Evolutionary conservation across 768 basidiomycete genomes (phyloP).

Genomic region (Lactarius hatsudake): DNA sequence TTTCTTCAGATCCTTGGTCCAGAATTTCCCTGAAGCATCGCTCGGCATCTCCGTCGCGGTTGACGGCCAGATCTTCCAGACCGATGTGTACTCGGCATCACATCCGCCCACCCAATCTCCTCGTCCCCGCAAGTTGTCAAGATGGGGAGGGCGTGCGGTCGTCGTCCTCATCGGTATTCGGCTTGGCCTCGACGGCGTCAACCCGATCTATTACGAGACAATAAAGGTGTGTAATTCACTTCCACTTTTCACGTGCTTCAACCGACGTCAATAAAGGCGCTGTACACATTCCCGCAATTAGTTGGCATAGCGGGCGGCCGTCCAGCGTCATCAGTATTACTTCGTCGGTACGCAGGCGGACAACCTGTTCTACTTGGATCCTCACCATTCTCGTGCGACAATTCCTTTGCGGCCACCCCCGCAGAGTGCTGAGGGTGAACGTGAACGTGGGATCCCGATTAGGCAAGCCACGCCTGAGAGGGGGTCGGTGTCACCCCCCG

Average conservation of each 20-base stretch:
- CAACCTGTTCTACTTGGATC: slow-evolving; percentile 80
- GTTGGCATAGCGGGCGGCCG: slow-evolving; percentile 96
- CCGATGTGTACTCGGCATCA: slow-evolving; percentile 83
- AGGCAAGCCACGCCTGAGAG: slow-evolving; percentile 25
- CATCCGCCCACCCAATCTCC: slow-evolving; percentile 33
- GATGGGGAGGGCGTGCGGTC: slow-evolving; percentile 84
- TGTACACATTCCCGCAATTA: slow-evolving; percentile 93
- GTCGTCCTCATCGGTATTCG: slow-evolving; percentile 83
- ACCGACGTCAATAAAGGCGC: slow-evolving; percentile 44
- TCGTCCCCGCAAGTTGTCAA: slow-evolving; percentile 28
- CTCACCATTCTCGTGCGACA: slow-evolving; percentile 74
- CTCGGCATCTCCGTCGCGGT: slow-evolving; percentile 79
- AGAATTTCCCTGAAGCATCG: slow-evolving; percentile 74
- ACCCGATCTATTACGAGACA: slow-evolving; percentile 90
- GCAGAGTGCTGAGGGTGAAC: slow-evolving; percentile 19
- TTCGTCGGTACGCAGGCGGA: slow-evolving; percentile 93
- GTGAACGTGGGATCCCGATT: slow-evolving; percentile 12
- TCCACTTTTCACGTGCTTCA: slow-evolving; percentile 1
- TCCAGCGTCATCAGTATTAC: slow-evolving; percentile 96
- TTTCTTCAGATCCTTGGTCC: slow-evolving; percentile 63
- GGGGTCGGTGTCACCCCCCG: slow-evolving; percentile 20
- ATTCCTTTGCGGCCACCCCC: slow-evolving; percentile 63
- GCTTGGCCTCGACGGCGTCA: slow-evolving; percentile 89
- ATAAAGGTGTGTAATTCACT: slow-evolving; percentile 52
- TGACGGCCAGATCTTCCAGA: slow-evolving; percentile 80